phyloP scores from a whole-genome alignment of 441 rosid species.

The Erysimum cheiri region DNA sequence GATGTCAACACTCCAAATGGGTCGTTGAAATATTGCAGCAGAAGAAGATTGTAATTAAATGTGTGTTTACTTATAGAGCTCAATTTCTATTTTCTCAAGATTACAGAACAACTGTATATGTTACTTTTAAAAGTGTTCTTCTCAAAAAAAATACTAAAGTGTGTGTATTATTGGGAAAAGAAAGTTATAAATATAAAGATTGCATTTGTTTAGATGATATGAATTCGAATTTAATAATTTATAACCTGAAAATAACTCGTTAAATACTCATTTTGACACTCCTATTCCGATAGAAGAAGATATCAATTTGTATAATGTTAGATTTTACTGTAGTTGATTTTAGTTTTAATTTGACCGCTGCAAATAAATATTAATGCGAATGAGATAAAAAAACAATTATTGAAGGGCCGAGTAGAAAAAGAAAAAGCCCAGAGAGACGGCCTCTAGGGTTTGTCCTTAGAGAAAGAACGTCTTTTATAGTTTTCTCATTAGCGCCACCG shows the following conservation, averaged over 20 bases:
- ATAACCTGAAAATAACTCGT: too few relatives aligned
- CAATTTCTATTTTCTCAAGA: constrained; percentile 10
- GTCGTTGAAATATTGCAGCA: neutral
- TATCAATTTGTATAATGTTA: neutral
- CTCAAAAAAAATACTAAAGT: too few relatives aligned
- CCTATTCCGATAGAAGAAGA: too few relatives aligned
- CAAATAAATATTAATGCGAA: neutral
- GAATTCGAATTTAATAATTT: too few relatives aligned
- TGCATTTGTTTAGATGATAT: too few relatives aligned
- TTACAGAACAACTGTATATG: constrained; percentile 1
- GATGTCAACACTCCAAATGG: constrained; percentile 15
- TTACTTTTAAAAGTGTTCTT: too few relatives aligned
- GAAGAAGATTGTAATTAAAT: constrained; percentile 12
- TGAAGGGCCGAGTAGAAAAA: constrained; percentile 15
- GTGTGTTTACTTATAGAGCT: constrained; percentile 17
- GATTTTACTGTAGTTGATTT: neutral
- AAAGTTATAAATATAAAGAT: too few relatives aligned
- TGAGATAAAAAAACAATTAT: neutral
- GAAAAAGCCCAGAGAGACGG: constrained; percentile 27
- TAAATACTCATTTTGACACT: too few relatives aligned
- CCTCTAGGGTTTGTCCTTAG: constrained; percentile 17
- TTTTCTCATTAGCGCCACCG: constrained; percentile 33
- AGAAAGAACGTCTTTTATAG: constrained; percentile 17
- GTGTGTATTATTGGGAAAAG: neutral
- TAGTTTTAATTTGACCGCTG: neutral